phyloP scores from a whole-genome alignment of 1,139 yeast species.

The Scheffersomyces titani region DNA sequence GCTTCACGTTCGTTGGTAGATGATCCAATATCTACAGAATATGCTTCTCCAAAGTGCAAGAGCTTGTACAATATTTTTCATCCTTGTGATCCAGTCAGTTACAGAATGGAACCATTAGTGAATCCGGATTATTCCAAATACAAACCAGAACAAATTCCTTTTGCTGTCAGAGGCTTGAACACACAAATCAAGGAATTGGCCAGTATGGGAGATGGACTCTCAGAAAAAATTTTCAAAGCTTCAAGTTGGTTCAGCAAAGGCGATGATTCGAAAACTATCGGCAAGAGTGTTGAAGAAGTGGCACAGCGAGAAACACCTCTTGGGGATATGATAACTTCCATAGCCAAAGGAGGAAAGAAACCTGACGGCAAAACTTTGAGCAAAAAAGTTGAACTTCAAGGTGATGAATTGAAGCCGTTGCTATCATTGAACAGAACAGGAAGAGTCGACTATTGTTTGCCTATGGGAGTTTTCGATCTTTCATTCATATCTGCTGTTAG shows the following conservation, averaged over 20 bases:
- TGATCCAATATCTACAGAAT: constrained; percentile 11
- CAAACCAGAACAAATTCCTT: constrained; percentile 63
- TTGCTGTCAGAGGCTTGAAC: constrained; percentile 51
- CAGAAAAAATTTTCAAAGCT: constrained; percentile 47
- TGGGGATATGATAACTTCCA: constrained; percentile 41
- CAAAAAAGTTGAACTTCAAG: constrained; percentile 22
- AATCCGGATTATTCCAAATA: constrained; percentile 53
- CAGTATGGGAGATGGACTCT: constrained; percentile 45
- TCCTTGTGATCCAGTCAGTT: constrained; percentile 88
- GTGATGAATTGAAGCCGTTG: constrained; percentile 35
- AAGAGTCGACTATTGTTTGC: constrained; percentile 77
- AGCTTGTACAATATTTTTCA: constrained; percentile 79
- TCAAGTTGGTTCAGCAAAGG: constrained; percentile 42
- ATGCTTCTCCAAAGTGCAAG: constrained; percentile 51
- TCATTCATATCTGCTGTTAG: constrained; percentile 78
- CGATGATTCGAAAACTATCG: constrained; percentile 10
- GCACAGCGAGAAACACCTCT: constrained; percentile 41
- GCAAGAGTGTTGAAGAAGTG: constrained; percentile 20
- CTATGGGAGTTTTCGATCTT: constrained; percentile 79
- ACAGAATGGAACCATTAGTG: constrained; percentile 81
- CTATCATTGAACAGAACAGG: constrained; percentile 63
- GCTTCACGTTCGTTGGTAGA: constrained; percentile 33
- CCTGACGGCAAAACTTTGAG: constrained; percentile 16
- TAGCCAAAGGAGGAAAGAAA: constrained; percentile 17
- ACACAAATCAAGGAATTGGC: constrained; percentile 43